phyloP scores from a whole-genome alignment of 768 basidiomycete genomes.

The Boletus vermiculosoides region DNA sequence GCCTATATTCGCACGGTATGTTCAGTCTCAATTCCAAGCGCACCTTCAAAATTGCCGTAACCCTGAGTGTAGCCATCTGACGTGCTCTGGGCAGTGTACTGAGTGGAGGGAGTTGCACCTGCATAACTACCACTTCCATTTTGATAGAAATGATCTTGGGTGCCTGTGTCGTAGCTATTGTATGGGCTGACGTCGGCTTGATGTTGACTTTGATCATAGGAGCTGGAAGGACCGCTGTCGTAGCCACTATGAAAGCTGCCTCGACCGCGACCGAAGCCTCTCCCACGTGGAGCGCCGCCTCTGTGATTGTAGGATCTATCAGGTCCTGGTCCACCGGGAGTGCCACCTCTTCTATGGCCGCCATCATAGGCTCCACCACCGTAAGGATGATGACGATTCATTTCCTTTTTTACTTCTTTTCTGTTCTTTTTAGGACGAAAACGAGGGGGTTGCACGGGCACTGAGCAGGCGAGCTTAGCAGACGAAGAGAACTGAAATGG shows the following conservation, averaged over 20 bases:
- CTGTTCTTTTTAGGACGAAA: constrained; percentile 30
- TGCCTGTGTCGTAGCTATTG: constrained; percentile 62
- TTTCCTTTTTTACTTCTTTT: constrained; percentile 32
- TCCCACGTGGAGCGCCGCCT: constrained; percentile 51
- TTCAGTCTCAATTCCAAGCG: constrained; percentile 73
- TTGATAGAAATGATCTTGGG: constrained; percentile 67
- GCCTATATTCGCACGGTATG: constrained; percentile 43
- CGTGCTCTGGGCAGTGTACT: constrained; percentile 48
- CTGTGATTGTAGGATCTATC: constrained; percentile 69
- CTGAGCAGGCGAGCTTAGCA: constrained; percentile 29
- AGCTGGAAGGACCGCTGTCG: constrained; percentile 50
- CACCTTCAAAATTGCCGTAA: constrained; percentile 77
- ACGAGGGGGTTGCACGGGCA: constrained; percentile 22
- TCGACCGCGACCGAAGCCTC: constrained; percentile 54
- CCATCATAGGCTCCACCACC: constrained; percentile 60
- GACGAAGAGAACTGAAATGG: constrained; percentile 19
- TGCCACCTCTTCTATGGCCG: constrained; percentile 60
- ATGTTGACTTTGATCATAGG: constrained; percentile 67
- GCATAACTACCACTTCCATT: constrained; percentile 61
- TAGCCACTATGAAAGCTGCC: constrained; percentile 54
- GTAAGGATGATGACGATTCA: constrained; percentile 93
- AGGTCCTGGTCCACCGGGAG: constrained; percentile 64
- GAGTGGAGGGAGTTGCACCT: constrained; percentile 47
- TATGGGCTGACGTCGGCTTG: constrained; percentile 64
- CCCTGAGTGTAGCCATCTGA: constrained; percentile 55